A percentile compares a stretch with the other conserved stretches of the same genome.
These are phyloP conservation scores for Coelastrella sp. DNA, from an alignment of 139 green algal species.

Conservation along the genomic window DNA sequence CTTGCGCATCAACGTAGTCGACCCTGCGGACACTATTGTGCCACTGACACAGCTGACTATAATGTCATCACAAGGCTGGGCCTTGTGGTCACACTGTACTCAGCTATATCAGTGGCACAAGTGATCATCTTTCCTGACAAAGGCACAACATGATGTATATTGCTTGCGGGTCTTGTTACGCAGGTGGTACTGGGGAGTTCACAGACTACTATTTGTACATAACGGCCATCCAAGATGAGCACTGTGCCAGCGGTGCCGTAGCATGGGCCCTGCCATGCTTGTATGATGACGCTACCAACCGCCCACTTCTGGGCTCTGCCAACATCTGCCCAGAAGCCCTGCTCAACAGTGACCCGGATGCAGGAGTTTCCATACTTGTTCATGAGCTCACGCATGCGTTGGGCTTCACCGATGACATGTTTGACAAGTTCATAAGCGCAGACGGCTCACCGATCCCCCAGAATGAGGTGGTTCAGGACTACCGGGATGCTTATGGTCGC, in stretches of 20 bases:
- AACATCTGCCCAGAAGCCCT: conserved; percentile 57
- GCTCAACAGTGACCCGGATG: conserved; percentile 30
- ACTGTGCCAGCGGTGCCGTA: conserved; percentile 54
- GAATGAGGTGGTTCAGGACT: conserved; percentile 48
- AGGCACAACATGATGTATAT: too few relatives aligned
- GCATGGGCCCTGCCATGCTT: conserved; percentile 62
- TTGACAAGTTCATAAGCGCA: conserved; percentile 57
- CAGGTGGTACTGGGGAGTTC: conserved; percentile 46
- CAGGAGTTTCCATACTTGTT: conserved; percentile 50
- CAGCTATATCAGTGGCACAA: too few relatives aligned
- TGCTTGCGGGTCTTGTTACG: too few relatives aligned
- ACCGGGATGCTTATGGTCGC: conserved; percentile 18
- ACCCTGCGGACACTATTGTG: too few relatives aligned
- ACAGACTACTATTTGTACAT: conserved; percentile 68
- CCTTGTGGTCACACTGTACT: too few relatives aligned
- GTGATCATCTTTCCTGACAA: too few relatives aligned
- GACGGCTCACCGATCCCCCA: conserved; percentile 51
- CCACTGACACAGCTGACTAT: too few relatives aligned
- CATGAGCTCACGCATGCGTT: conserved; percentile 68
- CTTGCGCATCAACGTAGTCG: too few relatives aligned
- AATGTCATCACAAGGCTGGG: too few relatives aligned
- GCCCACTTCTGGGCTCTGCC: conserved; percentile 54
- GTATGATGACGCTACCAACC: conserved; percentile 56
- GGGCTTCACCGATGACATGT: conserved; percentile 38
- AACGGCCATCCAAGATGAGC: conserved; percentile 54